phyloP scores from a whole-genome alignment of 202 grass and related monocot genomes.

The Musa balbisiana region DNA sequence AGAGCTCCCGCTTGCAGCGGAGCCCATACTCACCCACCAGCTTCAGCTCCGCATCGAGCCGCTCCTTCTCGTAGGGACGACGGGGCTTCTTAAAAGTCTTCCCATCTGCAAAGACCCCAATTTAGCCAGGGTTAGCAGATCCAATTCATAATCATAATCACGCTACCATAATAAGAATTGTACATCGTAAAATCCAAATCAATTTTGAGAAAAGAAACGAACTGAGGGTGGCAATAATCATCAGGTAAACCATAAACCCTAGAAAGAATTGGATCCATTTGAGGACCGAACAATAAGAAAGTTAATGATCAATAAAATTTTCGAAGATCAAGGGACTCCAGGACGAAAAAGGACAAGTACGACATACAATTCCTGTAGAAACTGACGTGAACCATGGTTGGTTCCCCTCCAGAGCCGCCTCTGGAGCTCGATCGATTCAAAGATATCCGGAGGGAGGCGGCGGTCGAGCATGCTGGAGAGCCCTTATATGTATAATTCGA shows the following conservation, averaged over 20 bases:
- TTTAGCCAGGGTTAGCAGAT: background rate
- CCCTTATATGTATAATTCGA: background rate
- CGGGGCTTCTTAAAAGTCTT: constrained; percentile 78
- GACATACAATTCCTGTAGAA: constrained; percentile 53
- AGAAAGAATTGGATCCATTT: background rate
- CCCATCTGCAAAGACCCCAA: constrained; percentile 37
- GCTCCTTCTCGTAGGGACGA: constrained; percentile 68
- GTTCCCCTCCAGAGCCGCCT: background rate
- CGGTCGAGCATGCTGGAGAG: no score
- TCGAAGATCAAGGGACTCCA: background rate
- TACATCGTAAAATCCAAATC: no score
- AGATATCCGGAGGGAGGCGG: background rate
- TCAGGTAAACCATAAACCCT: background rate
- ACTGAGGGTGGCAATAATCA: background rate
- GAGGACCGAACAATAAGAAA: background rate
- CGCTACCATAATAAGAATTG: background rate
- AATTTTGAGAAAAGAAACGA: no score
- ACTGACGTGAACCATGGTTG: constrained; percentile 42
- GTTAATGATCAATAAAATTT: no score
- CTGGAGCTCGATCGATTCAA: background rate
- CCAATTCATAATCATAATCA: background rate
- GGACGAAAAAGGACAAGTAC: background rate
- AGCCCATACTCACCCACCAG: constrained; percentile 62
- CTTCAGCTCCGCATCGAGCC: constrained; percentile 59
- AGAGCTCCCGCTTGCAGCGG: constrained; percentile 60